Base-by-base conservation (phyloP, 192 early-diverging fungal genomes). In the Backusella morwellensis region DNA sequence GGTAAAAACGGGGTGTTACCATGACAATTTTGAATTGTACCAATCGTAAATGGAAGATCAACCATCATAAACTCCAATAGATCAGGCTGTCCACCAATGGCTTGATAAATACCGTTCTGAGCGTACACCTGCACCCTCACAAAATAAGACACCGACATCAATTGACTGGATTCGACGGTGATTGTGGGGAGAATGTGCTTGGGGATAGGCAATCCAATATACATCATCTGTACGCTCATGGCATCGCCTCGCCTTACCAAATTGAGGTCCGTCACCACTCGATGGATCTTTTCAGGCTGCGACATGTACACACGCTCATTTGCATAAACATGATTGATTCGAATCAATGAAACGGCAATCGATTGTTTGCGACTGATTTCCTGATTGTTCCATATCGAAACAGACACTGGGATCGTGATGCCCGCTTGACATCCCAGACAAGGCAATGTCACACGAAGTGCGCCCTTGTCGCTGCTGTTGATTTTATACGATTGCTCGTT, bases 81-180 rank as follows among this genome's bases (percentile, higher is more conserved):
- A n/a, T n/a, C 17, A 23, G n/a, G 19, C 29, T 4, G 17, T 15
- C 7, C 42, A 19, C 42, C 70, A 41, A 17, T 29, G 12, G 41
- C 4, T 5, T 26, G 41, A 21, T 72, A 72, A 0, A 72, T 19
- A 6, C 70, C 70, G 6, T 29, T 19, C 50, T 72, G 70, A 17
- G 70, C 70, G 17, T 32, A 50, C 1, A 50, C 70, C 23, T 72
- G 42, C 0, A 72, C 70, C 19, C 70, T 41, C 17, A 72, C 42
- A n/a, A 47, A 50, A 50, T 72, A 72, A 34, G 70, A 72, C 15
- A 72, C 70, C 12, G 70, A 72, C 17, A 72, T 32, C 42, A 72
- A 72, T 19, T 34, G 70, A 44, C 70, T 72, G 4, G 41, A 23
- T 7, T 72, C 70, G 6, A 72, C 5, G 7, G 70, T 32, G 23